Base-by-base conservation (phyloP, 257 asterid species). In the Hygrophila difformis region DNA sequence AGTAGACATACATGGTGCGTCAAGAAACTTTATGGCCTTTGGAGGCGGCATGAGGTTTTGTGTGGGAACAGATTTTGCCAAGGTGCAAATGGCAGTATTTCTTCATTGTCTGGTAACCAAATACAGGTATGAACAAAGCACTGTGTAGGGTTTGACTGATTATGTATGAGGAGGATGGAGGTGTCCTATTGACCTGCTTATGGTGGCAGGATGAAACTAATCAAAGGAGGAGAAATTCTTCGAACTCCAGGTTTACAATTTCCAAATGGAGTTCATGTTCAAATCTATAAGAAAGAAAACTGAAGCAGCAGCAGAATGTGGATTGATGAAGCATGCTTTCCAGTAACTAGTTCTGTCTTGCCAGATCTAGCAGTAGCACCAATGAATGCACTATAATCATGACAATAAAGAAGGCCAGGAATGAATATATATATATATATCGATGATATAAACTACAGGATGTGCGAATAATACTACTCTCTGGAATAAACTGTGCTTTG, bases 1-100 rank as follows among this genome's bases (percentile, higher is more conserved):
- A 55, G 29, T 69, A 48, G 84, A 75, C 68, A 59, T 72, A 24
- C 74, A 78, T 55, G 78, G 76, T 19, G 93, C 93, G 52, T 63
- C 97, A n/a, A 81, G 65, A 78, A 80, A 83, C 54, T 87, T 87
- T 79, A 83, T 87, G 93, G 97, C 97, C 38, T 83, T 83, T 50
- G 97, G 88, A 57, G 97, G 97, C 6, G 97, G 95, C 20, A 75
- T 87, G 93, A 68, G 95, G 55, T 80, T 87, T 49, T 87, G 97
- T 52, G 91, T 87, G 6, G 97, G 97, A 47, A 70, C 97, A 46
- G 95, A 87, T 41, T 87, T 87, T 77, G 72, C 85, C 10, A 87
- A 83, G 72, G 66, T 87, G 63, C 93, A 87, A 55, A 83, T 83
- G 93, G 92, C 95, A 18, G 77, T 76, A 51, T 87, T 80, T 65